Percentiles rank a stretch among this genome's conserved stretches.
phyloP scores from a whole-genome alignment of 148 eudicot species.

The Euryodendron excelsum region DNA sequence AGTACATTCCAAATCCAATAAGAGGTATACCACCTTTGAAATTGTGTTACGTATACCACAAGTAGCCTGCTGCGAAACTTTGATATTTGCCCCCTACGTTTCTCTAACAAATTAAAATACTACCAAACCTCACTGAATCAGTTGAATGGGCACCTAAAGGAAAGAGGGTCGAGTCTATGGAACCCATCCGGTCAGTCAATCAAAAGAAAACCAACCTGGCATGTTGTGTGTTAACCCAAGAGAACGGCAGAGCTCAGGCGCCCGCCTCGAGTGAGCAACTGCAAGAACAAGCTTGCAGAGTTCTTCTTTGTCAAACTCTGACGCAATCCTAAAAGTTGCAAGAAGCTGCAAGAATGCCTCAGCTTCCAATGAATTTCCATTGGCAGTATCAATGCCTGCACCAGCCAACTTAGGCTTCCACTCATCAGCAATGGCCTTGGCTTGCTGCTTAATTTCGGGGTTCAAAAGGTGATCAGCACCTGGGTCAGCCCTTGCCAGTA shows the following conservation, averaged over 20 bases:
- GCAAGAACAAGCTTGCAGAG: conserved; percentile 69
- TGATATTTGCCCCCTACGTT: background rate
- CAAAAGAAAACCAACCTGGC: conserved; percentile 72
- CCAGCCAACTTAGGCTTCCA: conserved; percentile 62
- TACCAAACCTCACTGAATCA: background rate
- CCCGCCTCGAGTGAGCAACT: conserved; percentile 57
- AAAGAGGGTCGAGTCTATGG: conserved; percentile 20
- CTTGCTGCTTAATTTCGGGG: conserved; percentile 60
- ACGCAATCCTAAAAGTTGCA: conserved; percentile 66
- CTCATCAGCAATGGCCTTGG: conserved; percentile 58
- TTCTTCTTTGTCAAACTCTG: conserved; percentile 58
- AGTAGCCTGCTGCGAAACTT: background rate
- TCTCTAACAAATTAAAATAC: background rate
- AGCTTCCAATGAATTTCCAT: conserved; percentile 61
- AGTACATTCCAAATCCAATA: background rate
- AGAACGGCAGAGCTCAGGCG: conserved; percentile 69
- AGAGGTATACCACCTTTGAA: background rate
- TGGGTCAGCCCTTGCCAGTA: conserved; percentile 52
- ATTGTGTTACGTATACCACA: background rate
- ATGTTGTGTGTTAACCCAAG: conserved; percentile 62
- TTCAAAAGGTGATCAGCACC: conserved; percentile 38
- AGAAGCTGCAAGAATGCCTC: conserved; percentile 68
- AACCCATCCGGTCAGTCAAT: conserved; percentile 41
- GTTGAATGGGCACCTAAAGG: conserved; percentile 10
- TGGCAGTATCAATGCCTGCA: conserved; percentile 52